Conservation (phyloP, 2,329 filamentous ascomycete species). For the Botryotinia globosa region DNA sequence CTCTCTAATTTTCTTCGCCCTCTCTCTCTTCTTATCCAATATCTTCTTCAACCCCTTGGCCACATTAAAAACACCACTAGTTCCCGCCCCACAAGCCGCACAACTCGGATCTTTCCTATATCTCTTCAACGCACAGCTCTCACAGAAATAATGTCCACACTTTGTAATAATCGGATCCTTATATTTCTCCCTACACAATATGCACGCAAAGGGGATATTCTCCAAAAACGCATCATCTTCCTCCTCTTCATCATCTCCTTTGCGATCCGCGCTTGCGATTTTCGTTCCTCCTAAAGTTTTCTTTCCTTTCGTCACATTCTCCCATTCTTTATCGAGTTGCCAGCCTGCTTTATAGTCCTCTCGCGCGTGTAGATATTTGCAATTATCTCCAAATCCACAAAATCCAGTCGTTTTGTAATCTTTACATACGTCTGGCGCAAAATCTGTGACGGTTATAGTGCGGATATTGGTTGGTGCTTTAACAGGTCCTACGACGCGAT, state of each 20-base stretch:
- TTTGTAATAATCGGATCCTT: conserved; percentile 75
- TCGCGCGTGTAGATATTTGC: conserved; percentile 75
- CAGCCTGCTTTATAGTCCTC: conserved; percentile 87
- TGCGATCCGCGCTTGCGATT: conserved; percentile 37
- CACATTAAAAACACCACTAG: conserved; percentile 84
- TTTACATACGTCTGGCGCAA: conserved; percentile 90
- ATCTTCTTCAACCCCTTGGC: conserved; percentile 81
- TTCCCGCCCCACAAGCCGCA: conserved; percentile 80
- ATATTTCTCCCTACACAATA: conserved; percentile 41
- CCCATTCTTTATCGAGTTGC: conserved; percentile 95
- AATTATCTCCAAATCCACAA: conserved; percentile 48
- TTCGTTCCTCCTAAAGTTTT: conserved; percentile 58
- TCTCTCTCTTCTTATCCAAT: conserved; percentile 62
- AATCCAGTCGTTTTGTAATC: conserved; percentile 81
- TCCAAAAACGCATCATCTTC: conserved; percentile 38
- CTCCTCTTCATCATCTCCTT: conserved; percentile 42
- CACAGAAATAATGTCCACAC: conserved; percentile 95
- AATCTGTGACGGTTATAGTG: conserved; percentile 87
- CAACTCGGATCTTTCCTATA: conserved; percentile 87
- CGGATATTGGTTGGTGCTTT: conserved; percentile 88
- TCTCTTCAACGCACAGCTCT: conserved; percentile 79
- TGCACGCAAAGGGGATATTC: conserved; percentile 39
- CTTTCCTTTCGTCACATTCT: conserved; percentile 72
- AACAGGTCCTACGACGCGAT: conserved; percentile 73
- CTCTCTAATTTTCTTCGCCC: conserved; percentile 52